Evolutionary conservation across 2,329 filamentous ascomycete species (phyloP).

Genomic region (Calonectria pauciramosa): DNA sequence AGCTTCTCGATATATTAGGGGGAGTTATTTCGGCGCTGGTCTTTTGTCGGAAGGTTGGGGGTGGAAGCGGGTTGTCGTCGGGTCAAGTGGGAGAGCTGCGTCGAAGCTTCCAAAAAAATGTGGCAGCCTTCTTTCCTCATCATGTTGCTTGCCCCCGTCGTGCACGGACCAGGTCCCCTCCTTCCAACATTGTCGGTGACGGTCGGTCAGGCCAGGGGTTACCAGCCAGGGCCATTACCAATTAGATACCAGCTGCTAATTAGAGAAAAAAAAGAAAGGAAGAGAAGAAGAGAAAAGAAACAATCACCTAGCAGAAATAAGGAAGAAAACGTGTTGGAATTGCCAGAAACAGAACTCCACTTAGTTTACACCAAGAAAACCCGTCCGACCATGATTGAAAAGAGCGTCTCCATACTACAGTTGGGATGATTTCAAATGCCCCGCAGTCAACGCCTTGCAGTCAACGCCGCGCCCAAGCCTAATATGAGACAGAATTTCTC

Average conservation of each 20-base stretch:
- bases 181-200: conserved; percentile 14
- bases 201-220: conserved; percentile 21
- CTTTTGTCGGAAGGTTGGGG: conserved; percentile 26
- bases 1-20: conserved; percentile 25
- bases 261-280: background rate
- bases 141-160: conserved; percentile 44
- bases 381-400: background rate
- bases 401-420: background rate
- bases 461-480: background rate
- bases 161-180: conserved; percentile 45
- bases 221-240: background rate
- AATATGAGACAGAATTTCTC: background rate
- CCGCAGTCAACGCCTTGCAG: background rate
- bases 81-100: conserved; percentile 51
- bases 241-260: background rate
- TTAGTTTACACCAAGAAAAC: background rate
- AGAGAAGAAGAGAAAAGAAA: background rate
- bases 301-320: background rate
- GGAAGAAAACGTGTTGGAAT: background rate
- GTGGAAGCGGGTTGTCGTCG: conserved; percentile 42
- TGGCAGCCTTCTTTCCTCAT: conserved; percentile 57
- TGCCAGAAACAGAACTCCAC: background rate
- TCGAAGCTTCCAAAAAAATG: conserved; percentile 65
- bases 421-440: background rate
- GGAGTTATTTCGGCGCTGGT: conserved; percentile 28